Evolutionary conservation across 129 eudicot genomes (phyloP).

Genomic region (Rutidosis leptorrhynchoides): DNA sequence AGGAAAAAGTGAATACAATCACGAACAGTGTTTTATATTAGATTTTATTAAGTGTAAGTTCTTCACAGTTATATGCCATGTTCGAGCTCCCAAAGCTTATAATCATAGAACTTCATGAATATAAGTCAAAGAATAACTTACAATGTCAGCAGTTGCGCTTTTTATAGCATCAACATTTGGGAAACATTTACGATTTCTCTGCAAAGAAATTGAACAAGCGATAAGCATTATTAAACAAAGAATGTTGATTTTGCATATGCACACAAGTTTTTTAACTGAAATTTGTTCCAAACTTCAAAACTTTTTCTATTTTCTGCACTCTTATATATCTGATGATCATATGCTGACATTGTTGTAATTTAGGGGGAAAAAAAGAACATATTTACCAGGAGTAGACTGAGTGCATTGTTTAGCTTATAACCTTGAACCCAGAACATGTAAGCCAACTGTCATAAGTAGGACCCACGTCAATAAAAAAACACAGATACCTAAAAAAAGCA

Average conservation of each 20-base stretch:
- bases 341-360: neutral
- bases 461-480: constrained; percentile 15
- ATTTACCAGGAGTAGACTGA: constrained; percentile 64
- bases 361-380: constrained; percentile 12
- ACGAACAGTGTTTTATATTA: neutral
- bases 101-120: neutral
- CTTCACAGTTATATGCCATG: neutral
- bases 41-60: neutral
- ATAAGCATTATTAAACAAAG: constrained; percentile 8
- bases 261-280: neutral
- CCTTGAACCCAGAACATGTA: constrained; percentile 98
- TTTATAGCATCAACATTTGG: constrained; percentile 87
- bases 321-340: constrained; percentile 3
- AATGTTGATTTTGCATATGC: constrained; percentile 12
- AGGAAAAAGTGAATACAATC: neutral
- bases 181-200: constrained; percentile 85
- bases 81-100: neutral
- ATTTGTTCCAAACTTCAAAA: neutral
- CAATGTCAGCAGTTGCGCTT: constrained; percentile 96
- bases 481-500: neutral
- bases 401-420: constrained; percentile 65
- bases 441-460: constrained; percentile 58
- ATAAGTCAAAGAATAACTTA: constrained; percentile 39
- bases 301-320: neutral
- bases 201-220: constrained; percentile 27